A percentile compares a stretch with the other conserved stretches of the same genome.
Evolutionary conservation across 768 basidiomycete species (phyloP).

Genomic region (Pholiota molesta): DNA sequence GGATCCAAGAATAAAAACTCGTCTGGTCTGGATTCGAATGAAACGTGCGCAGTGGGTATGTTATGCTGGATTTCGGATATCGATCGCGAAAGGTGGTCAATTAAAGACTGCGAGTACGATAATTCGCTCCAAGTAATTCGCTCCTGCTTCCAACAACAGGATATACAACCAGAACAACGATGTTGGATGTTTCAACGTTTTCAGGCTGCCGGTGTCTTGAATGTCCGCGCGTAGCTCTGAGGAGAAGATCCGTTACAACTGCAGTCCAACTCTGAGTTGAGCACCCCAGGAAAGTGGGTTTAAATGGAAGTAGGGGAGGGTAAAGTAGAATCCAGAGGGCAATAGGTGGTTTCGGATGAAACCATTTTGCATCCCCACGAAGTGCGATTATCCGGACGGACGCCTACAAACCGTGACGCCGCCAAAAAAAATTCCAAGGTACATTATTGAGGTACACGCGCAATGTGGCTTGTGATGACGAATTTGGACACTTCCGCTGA

Average conservation of each 20-base stretch:
- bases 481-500: background rate
- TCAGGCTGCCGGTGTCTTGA: no score
- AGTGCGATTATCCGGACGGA: conserved; percentile 5
- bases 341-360: background rate
- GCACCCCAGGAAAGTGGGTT: background rate
- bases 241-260: no score
- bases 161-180: no score
- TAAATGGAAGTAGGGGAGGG: background rate
- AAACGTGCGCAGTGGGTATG: background rate
- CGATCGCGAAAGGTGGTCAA: no score
- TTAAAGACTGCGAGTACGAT: no score
- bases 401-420: background rate
- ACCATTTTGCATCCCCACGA: background rate
- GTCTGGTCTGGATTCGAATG: conserved; percentile 3
- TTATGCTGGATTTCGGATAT: no score
- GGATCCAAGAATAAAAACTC: background rate
- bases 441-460: background rate
- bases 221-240: no score
- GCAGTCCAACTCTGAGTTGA: no score
- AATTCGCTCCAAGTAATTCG: no score
- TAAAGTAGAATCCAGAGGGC: no score
- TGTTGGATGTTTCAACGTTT: no score
- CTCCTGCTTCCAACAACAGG: no score
- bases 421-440: background rate
- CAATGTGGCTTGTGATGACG: background rate